These are phyloP conservation scores for Neonectria faginata DNA, from an alignment of 2,329 filamentous ascomycete species.

Conservation along the genomic window DNA sequence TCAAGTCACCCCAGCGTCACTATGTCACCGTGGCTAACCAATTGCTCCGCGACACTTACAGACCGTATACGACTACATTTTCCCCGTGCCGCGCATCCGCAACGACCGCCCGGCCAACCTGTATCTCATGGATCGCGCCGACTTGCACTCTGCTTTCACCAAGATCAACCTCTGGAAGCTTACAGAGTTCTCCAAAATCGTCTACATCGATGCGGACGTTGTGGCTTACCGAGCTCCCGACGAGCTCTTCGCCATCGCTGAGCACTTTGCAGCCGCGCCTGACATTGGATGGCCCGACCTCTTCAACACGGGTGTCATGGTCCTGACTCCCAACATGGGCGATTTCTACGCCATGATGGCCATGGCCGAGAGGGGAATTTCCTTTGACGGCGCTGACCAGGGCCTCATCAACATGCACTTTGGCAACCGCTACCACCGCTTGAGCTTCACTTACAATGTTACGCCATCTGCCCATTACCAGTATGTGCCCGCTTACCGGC, in stretches of 20 bases:
- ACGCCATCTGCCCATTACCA: slow-evolving; percentile 97
- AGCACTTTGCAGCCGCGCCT: slow-evolving; percentile 78
- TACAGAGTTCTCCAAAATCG: slow-evolving; percentile 88
- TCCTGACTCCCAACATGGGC: slow-evolving; percentile 84
- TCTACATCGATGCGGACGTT: slow-evolving; percentile 95
- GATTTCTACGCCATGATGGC: slow-evolving; percentile 88
- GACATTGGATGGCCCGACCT: slow-evolving; percentile 98
- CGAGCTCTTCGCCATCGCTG: slow-evolving; percentile 81
- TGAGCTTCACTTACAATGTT: slow-evolving; percentile 97
- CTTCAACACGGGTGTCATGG: slow-evolving; percentile 99
- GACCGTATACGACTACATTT: slow-evolving; percentile 88
- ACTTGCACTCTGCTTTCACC: slow-evolving; percentile 93
- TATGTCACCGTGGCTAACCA: slow-evolving; percentile 19
- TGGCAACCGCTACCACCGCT: slow-evolving; percentile 81
- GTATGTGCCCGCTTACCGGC: slow-evolving; percentile 92
- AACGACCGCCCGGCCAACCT: slow-evolving; percentile 86
- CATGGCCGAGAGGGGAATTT: slow-evolving; percentile 87
- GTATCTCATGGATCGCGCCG: slow-evolving; percentile 89
- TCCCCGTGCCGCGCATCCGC: slow-evolving; percentile 83
- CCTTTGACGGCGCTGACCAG: slow-evolving; percentile 97
- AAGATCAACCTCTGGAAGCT: slow-evolving; percentile 96
- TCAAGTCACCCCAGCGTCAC: background rate
- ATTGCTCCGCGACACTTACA: slow-evolving; percentile 50
- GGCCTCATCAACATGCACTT: slow-evolving; percentile 97
- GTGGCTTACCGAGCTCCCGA: slow-evolving; percentile 92